Evolutionary conservation across 2,329 filamentous ascomycete genomes (phyloP).

Genomic region (Ophiobolus disseminans): DNA sequence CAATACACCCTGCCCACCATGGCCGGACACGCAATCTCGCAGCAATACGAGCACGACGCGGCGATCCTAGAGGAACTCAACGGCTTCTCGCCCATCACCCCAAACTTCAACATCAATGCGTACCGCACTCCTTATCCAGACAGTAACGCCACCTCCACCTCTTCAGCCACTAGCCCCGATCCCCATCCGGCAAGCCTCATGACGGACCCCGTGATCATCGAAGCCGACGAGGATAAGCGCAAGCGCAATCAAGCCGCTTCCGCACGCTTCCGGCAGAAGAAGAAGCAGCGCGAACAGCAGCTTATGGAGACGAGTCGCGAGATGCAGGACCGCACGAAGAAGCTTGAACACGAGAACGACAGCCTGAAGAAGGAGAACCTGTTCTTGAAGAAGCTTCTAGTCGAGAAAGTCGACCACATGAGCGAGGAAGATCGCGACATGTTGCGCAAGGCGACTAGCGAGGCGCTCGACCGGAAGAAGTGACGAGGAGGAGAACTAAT

Average conservation of each 20-base stretch:
- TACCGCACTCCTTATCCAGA: slow-evolving; percentile 43
- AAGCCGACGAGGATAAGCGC: slow-evolving; percentile 87
- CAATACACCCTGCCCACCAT: slow-evolving; percentile 38
- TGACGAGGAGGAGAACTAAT: slow-evolving; percentile 2
- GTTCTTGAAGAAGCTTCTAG: slow-evolving; percentile 46
- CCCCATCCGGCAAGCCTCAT: slow-evolving; percentile 20
- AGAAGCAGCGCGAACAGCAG: slow-evolving; percentile 91
- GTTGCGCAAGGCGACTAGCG: slow-evolving; percentile 34
- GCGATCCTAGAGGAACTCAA: slow-evolving; percentile 41
- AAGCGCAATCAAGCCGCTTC: slow-evolving; percentile 87
- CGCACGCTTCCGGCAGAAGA: slow-evolving; percentile 90
- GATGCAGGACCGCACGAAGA: slow-evolving; percentile 78
- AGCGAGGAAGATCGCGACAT: slow-evolving; percentile 41
- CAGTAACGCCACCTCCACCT: slow-evolving; percentile 39
- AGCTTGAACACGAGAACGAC: slow-evolving; percentile 64
- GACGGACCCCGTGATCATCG: slow-evolving; percentile 33
- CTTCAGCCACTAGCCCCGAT: slow-evolving; percentile 35
- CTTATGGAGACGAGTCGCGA: slow-evolving; percentile 66
- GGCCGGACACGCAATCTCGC: slow-evolving; percentile 32
- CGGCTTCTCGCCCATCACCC: slow-evolving; percentile 36
- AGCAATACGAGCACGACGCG: slow-evolving; percentile 33
- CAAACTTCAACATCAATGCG: slow-evolving; percentile 31
- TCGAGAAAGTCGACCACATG: slow-evolving; percentile 51
- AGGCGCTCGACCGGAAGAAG: slow-evolving; percentile 12
- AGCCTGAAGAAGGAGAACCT: slow-evolving; percentile 52